Conservation (phyloP, 768 basidiomycete genomes). For the Hydnum rufescens region DNA sequence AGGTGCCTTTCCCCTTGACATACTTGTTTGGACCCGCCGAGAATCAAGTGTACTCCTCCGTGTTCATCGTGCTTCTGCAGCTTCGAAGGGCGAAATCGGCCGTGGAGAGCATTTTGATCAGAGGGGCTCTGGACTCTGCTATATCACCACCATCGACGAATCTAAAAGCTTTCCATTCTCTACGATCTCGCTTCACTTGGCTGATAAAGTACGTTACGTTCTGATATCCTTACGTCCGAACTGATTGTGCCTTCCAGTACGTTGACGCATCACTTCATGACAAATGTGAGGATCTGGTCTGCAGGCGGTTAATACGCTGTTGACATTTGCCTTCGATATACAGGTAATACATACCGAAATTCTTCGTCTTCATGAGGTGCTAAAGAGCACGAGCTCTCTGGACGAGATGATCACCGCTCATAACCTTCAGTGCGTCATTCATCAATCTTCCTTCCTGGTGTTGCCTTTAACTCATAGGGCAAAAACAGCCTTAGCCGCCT, state of each 20-base stretch:
- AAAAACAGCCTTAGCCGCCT: slow-evolving; percentile 36
- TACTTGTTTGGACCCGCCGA: slow-evolving; percentile 48
- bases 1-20: slow-evolving; percentile 49
- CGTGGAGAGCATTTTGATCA: slow-evolving; percentile 46
- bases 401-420: slow-evolving; percentile 61
- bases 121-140: slow-evolving; percentile 23
- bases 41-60: slow-evolving; percentile 37
- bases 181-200: slow-evolving; percentile 64
- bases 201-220: slow-evolving; percentile 50
- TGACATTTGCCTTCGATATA: neutral
- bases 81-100: slow-evolving; percentile 51
- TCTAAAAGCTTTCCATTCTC: slow-evolving; percentile 51
- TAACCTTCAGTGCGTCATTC: slow-evolving; percentile 33
- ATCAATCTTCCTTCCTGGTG: neutral
- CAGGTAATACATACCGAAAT: slow-evolving; percentile 49
- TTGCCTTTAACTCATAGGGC: neutral
- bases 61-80: slow-evolving; percentile 56
- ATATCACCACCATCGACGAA: neutral
- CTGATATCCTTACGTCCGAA: neutral
- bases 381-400: slow-evolving; percentile 37
- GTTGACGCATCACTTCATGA: slow-evolving; percentile 49
- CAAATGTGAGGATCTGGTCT: slow-evolving; percentile 31
- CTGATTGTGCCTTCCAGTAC: slow-evolving; percentile 34
- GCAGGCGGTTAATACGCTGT: too few relatives aligned
- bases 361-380: slow-evolving; percentile 34